Base-by-base conservation (phyloP, 2,329 filamentous ascomycete species). In the Penicillium capsulatum region DNA sequence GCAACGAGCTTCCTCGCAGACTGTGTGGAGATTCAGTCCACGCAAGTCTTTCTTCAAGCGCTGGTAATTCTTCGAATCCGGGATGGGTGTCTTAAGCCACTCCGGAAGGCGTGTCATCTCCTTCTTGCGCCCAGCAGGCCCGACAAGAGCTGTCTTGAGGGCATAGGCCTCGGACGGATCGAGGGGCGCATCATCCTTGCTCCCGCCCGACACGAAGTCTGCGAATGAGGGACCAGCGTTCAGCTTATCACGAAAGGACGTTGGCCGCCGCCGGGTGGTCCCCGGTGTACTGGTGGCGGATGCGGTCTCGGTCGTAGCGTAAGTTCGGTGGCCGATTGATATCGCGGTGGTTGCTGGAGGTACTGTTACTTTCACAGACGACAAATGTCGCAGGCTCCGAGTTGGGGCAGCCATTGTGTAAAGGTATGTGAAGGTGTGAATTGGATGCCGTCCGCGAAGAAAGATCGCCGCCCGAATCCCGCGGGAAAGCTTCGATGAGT, bases 41-140 rank as follows among this genome's bases (percentile, higher is more conserved):
- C 92, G 80, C 51, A 98, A 71, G 65, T 98, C 92, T 49, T 84
- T 82, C 74, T 95, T 96, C 67, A 98, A 94, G 59, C 87, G 86
- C 71, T 94, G 94, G 74, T 84, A 96, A 69, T 94, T 94, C 41
- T 78, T 84, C 47, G 83, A 83, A 9, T 81, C 80, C 0, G 92
- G 92, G 40, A 98, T 92, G 2, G 89, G 86, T 15, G 91, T 98
- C 75, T 97, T 96, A 48, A 98, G 79, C 92, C 92, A 98, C 53
- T 84, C 79, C 14, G 92, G 92, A 34, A 98, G 73, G 33, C 92
- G 81, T 34, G 79, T 83, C 57, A 83, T 80, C 57, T 77, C 72
- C 62, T 79, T 79, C 68, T 81, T 79, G 59, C 74, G 77, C 40
- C 79, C 79, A 48, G 72, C 71, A 2, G 76, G 79, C 8, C 79